Evolutionary conservation across 495 filamentous ascomycete genomes (phyloP), one percentile per base, ranked within the genome.

Genomic region (Lasiosphaeria ovina): DNA sequence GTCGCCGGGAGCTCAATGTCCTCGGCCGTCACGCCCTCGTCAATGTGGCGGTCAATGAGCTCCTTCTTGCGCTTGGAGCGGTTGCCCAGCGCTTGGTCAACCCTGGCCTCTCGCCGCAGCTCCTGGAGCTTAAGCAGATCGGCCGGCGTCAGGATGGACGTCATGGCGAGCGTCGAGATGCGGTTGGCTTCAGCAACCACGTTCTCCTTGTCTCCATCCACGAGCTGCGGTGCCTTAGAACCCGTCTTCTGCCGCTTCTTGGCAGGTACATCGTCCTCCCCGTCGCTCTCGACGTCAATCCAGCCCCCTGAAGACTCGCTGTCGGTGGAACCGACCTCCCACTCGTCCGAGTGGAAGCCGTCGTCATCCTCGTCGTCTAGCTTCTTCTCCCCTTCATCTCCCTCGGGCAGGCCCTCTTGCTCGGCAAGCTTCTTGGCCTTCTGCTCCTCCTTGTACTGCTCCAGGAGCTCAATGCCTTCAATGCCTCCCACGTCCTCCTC

Each of bases 361-460:
- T 85, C 85, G 40, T 84, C 84, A 6, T 82, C 81, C 5, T 81
- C 76, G 44, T 73, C 65, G 31, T 69, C 66, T 17, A 77, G 72
- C 57, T 62, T 60, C 57, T 62, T 61, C 54, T 66, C 67, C 14
- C 44, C 63, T 12, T 58, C 70, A 35, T 72, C 75, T 2, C 67
- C 76, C 11, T 77, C 77, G 8, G 79, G 77, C 2, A 80, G 70
- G 1, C 87, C 72, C 6, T 85, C 88, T 59, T 79, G 81, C 68
- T 90, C 92, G 40, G 79, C 78, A 52, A 83, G 77, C 73, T 85
- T 92, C 74, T 85, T 82, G 68, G 83, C 81, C 63, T 83, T 84
- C 71, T 97, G 90, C 70, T 96, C 92, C 54, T 89, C 89, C 77
- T 97, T 99, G 88, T 90, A 97, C 70, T 90, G 83, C 68, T 92